Percentiles rank a stretch among this genome's conserved stretches.
phyloP scores from a whole-genome alignment of 177 flowering plant genomes.

The Vitis hybrid region DNA sequence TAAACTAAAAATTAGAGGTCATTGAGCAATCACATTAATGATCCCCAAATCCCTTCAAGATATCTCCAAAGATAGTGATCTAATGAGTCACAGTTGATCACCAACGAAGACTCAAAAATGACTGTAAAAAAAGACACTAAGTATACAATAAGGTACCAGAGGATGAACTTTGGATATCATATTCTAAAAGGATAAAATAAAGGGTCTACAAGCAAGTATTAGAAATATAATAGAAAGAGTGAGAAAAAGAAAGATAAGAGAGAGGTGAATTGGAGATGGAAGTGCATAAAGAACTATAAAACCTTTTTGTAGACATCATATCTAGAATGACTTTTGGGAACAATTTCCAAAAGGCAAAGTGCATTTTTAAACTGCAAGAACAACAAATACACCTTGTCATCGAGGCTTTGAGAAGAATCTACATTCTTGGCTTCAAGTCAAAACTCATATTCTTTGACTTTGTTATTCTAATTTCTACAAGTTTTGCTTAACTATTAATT shows the following conservation, averaged over 20 bases:
- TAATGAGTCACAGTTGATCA: too few relatives aligned
- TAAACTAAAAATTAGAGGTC: too few relatives aligned
- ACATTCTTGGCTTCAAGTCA: conserved; percentile 65
- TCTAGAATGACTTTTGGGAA: conserved; percentile 75
- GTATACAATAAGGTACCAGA: too few relatives aligned
- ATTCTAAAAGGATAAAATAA: too few relatives aligned
- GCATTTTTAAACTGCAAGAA: conserved; percentile 58
- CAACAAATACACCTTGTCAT: conserved; percentile 37
- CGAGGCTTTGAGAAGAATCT: conserved; percentile 46
- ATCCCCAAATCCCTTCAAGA: too few relatives aligned
- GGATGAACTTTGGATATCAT: too few relatives aligned
- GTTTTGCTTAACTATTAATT: background rate
- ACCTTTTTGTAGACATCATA: conserved; percentile 53
- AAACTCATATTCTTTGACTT: background rate
- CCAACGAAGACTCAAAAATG: too few relatives aligned
- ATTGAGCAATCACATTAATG: too few relatives aligned
- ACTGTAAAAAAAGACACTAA: too few relatives aligned
- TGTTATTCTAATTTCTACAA: background rate
- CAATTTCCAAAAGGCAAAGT: conserved; percentile 61
- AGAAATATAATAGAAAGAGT: conserved; percentile 47
- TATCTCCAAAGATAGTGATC: too few relatives aligned
- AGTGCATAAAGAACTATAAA: conserved; percentile 41
- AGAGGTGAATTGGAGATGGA: conserved; percentile 60
- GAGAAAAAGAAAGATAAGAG: conserved; percentile 53
- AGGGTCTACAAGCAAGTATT: conserved; percentile 15